Evolutionary conservation across 1,284 basidiomycete species (phyloP), one percentile per base, ranked within the genome.

Genomic region (Trichosporon inkin): DNA sequence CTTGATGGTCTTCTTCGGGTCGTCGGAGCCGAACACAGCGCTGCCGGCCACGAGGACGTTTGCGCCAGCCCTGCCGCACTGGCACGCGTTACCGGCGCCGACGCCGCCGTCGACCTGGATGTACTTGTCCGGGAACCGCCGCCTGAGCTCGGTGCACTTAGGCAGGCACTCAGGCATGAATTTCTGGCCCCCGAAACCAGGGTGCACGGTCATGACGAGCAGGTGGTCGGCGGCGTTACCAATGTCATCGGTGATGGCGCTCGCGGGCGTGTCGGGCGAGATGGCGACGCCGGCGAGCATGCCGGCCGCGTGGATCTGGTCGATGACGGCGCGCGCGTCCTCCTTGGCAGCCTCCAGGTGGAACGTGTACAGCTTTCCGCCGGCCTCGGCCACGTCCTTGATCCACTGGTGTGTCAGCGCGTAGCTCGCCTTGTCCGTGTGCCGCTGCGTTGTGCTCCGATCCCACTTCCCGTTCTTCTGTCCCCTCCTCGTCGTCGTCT

Each of bases 11-110:
- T 84, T 78, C 62, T 88, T 87, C 0, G 96, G 90, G 67, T 88
- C 82, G 17, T 84, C 76, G 16, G 93, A 86, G 52, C 85, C 86
- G 73, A 99, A 99, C 68, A 99, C 89, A 13, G 96, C 94, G 8
- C 93, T 98, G 17, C 96, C 96, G 10, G 96, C 95, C 13, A 99
- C 96, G 65, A 99, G 92, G 65, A 99, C 93, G 74, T 99, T 99
- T 75, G 92, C 91, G 39, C 92, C 92, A 49, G 95, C 95, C 63
- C 92, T 81, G 2, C 95, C 94, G 71, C 96, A 99, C 57, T 84
- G 82, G 70, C 86, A 88, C 62, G 97, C 86, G 10, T 93, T 99
- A 68, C 88, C 89, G 7, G 91, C 90, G 6, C 92, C 89, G 16
- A 99, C 90, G 38, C 96, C 96, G 38, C 96, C 96, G 77, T 99